Evolutionary conservation across 2,329 filamentous ascomycete genomes (phyloP).

Genomic region (Fusarium sp.): DNA sequence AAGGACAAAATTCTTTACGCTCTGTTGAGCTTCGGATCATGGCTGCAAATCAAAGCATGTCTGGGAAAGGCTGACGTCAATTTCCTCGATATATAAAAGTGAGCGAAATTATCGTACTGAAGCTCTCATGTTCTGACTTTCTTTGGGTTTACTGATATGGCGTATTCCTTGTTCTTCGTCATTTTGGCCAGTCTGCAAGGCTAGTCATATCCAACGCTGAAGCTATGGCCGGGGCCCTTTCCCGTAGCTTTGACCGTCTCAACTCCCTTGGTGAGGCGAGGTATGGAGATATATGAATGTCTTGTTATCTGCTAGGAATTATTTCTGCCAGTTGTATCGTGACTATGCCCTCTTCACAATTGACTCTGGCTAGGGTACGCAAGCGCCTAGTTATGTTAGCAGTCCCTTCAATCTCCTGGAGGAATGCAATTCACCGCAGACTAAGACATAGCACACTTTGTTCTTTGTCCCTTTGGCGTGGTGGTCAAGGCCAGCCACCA

Average conservation of each 20-base stretch:
- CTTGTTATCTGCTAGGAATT: not conserved
- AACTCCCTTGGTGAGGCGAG: not conserved
- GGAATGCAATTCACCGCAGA: slow-evolving; percentile 19
- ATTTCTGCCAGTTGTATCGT: slow-evolving; percentile 10
- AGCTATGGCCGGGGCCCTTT: not conserved
- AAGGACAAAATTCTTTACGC: not conserved
- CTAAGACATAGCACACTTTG: slow-evolving; percentile 21
- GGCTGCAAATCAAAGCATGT: not conserved
- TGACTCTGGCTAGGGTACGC: not conserved
- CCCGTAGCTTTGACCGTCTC: slow-evolving; percentile 12
- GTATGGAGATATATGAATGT: not conserved
- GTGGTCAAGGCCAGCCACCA: not conserved
- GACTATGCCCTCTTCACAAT: not conserved
- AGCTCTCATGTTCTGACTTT: not conserved
- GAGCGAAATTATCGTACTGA: not conserved
- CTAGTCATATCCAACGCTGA: not conserved
- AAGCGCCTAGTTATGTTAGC: not conserved
- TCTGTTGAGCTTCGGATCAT: not conserved
- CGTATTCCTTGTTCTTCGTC: slow-evolving; percentile 9
- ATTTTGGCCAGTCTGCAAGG: not conserved
- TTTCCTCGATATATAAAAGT: not conserved
- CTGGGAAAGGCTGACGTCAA: not conserved
- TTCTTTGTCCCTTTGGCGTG: slow-evolving; percentile 19
- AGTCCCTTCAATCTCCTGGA: not conserved
- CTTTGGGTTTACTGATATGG: not conserved